Base-by-base conservation (phyloP, 2,329 filamentous ascomycete species). In the Penicillium aurantiogriseum region DNA sequence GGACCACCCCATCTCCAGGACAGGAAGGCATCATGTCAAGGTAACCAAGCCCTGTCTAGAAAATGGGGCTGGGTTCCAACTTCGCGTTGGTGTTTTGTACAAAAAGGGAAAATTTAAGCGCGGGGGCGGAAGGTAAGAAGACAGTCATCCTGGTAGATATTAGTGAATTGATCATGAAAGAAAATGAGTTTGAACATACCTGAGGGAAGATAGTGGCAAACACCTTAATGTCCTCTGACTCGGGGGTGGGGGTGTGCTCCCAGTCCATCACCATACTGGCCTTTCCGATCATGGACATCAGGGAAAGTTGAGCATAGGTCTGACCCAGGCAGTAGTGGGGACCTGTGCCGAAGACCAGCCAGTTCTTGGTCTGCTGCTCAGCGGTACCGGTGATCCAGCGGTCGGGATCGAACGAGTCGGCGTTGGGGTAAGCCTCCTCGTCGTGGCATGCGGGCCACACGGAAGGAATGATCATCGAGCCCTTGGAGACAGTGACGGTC, bases 131-230 rank as follows among this genome's bases (percentile, higher is more conserved):
- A 92, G 2, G 87, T 88, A 68, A 94, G 83, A 55, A 89, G 87
- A 78, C 90, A 94, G 73, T 94, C 88, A 72, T 95, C 91, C 90
- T 93, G 63, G 5, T 61, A 73, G 66, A 49, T 15, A 55, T 71
- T 61, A 67, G 66, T 54, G 58, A 36, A 36, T 13, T 55, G 47
- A 59, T 40, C 62, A 54, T 10, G 66, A 54, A 13, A 8, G 23
- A 40, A 39, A 52, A 53, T 29, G 19, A 58, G 10, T n/a, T 8
- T 7, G 10, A 54, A 42, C 55, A 63, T 58, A 95, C 92, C 89
- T 89, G 89, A 56, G 94, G 94, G 83, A 99, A 99, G 67, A 99
- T 96, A 29, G 92, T 97, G 40, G 94, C 94, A 79, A 97, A 99
- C 65, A 97, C 93, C 81, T 96, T 93, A 77, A 99, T 97, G 76